phyloP scores from a whole-genome alignment of 2,329 filamentous ascomycete species.

The Fusarium sp. region DNA sequence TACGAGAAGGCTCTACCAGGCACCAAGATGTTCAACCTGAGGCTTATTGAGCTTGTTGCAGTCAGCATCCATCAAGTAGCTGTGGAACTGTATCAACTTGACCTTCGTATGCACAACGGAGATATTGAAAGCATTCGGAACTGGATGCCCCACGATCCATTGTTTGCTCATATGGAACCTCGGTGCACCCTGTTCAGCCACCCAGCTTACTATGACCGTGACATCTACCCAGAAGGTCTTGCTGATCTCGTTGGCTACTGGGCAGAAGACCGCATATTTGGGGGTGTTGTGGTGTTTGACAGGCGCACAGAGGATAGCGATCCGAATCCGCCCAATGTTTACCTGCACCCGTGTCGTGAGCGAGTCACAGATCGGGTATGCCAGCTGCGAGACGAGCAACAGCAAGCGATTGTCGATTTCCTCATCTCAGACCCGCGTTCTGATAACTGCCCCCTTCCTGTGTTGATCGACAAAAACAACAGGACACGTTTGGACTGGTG shows the following conservation, averaged over 20 bases:
- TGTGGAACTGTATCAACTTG: constrained; percentile 2
- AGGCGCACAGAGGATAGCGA: too few species aligned
- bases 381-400: too few species aligned
- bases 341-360: too few species aligned
- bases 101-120: constrained; percentile 5
- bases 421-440: too few species aligned
- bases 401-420: too few species aligned
- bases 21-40: constrained; percentile 5
- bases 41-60: constrained; percentile 13
- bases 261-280: constrained; percentile 22
- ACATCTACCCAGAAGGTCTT: constrained; percentile 13
- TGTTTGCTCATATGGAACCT: too few species aligned
- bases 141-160: too few species aligned
- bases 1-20: background rate
- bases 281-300: constrained; percentile 22
- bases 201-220: background rate
- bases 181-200: constrained; percentile 6
- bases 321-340: too few species aligned
- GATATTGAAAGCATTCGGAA: background rate
- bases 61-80: constrained; percentile 15
- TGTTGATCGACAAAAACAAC: too few species aligned
- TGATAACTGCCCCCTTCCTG: too few species aligned
- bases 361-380: too few species aligned
- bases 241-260: constrained; percentile 15
- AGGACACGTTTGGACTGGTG: too few species aligned